Base-by-base conservation (phyloP, 2,329 filamentous ascomycete genomes). In the Helotiales sp. region DNA sequence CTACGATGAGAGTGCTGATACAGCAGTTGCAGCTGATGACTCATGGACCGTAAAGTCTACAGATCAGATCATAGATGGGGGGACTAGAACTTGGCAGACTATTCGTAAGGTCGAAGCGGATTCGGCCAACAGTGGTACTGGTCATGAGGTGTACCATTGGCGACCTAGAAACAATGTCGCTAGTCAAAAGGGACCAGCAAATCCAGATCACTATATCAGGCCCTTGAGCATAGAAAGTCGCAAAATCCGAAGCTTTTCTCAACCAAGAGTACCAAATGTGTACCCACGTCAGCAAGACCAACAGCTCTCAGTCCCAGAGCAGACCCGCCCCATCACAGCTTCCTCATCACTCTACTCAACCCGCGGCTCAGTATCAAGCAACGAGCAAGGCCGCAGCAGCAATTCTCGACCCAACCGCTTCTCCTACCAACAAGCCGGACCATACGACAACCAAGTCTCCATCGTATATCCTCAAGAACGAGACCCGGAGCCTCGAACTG, bases 241-340 rank as follows among this genome's bases (percentile, higher is more conserved):
- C 22, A 65, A 63, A 50, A 57, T 71, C 13, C 71, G 69, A 1
- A 74, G 71, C 30, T 73, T 74, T 43, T 73, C 73, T 13, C 69
- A 73, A 40, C 72, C 73, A 43, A 61, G 71, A 61, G 60, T 61
- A 54, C 70, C 69, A 34, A 66, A 69, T 24, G 68, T 54, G 3
- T 69, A 70, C 47, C 55, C 69, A 28, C 54, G 47, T 37, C 66
- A 61, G 37, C 66, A 64, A 49, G 52, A 62, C 11, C 66, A 67
- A 13, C 61, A 67, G 10, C 66, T 72, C 28, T 34, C 61, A 7
- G 63, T 71, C 45, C 66, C 65, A 60, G 52, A 47, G 11, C 54
- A 66, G n/a, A 45, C 6, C 5, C 59, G 61, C 34, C 64, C 67
- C n/a, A 43, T 69, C 2, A 67, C 69, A 26, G 45, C 34, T 15